phyloP scores from a whole-genome alignment of 106 monocot genomes.

The Dendrobium catenatum region DNA sequence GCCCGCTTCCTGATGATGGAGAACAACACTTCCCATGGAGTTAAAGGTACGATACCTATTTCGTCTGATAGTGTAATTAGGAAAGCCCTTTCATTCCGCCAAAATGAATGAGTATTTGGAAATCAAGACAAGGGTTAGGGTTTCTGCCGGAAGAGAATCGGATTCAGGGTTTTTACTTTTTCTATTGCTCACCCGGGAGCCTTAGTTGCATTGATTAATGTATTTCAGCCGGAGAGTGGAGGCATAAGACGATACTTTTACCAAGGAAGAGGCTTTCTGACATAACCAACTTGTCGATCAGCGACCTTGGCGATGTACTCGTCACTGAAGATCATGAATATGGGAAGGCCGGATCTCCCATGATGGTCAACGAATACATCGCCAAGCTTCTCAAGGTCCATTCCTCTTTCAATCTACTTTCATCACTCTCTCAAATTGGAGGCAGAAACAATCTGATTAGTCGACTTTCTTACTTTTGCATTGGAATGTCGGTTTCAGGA shows the following conservation, averaged over 20 bases:
- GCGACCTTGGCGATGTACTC: not conserved
- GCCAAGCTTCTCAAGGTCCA: conserved; percentile 26
- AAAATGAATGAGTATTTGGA: not conserved
- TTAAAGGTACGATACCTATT: not conserved
- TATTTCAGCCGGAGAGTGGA: conserved; percentile 2
- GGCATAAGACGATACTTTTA: conserved; percentile 8
- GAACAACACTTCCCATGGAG: not conserved
- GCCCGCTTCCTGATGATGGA: not conserved
- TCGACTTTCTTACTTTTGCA: not conserved
- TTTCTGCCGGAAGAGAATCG: not conserved
- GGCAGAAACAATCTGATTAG: not conserved
- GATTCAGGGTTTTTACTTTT: not conserved
- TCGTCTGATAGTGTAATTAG: not conserved
- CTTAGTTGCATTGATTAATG: not conserved
- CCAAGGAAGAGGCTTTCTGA: conserved; percentile 40
- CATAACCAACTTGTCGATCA: conserved; percentile 30
- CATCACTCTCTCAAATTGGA: not conserved
- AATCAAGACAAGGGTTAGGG: not conserved
- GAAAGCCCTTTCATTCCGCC: not conserved
- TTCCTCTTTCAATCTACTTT: not conserved
- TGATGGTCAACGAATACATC: conserved; percentile 19
- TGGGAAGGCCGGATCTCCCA: not conserved
- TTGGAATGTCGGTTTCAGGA: conserved; percentile 27
- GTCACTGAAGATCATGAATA: conserved; percentile 3
- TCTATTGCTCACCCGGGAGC: not conserved